phyloP scores from a whole-genome alignment of 306 rosid species.

The Comarum palustre region DNA sequence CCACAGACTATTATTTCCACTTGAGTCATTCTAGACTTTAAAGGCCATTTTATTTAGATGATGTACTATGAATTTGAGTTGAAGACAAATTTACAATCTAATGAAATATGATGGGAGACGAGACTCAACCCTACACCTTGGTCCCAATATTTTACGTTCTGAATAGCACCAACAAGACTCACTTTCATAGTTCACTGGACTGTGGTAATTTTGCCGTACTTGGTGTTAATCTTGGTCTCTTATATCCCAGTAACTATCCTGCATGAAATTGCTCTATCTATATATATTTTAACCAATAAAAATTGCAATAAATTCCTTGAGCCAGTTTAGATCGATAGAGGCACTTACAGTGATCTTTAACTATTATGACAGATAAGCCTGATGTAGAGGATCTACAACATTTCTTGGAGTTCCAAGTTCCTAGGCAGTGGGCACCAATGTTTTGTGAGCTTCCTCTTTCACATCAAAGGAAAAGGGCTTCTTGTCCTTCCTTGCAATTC shows the following conservation, averaged over 20 bases:
- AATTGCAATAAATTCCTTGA: not conserved
- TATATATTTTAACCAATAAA: not conserved
- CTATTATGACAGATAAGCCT: constrained; percentile 66
- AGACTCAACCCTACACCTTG: not conserved
- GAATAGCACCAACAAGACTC: not conserved
- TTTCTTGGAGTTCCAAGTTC: constrained; percentile 97
- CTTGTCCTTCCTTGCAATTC: constrained; percentile 72
- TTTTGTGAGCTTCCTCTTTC: constrained; percentile 89
- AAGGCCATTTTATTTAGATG: not conserved
- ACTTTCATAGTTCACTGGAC: not conserved
- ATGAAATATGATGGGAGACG: not conserved
- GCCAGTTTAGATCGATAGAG: not conserved
- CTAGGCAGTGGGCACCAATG: constrained; percentile 98
- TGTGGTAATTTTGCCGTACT: not conserved
- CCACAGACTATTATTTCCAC: not conserved
- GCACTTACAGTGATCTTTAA: constrained; percentile 1
- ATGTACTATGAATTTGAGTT: not conserved
- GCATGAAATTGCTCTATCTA: not conserved
- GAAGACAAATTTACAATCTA: not conserved
- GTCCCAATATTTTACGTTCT: not conserved
- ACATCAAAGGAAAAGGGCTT: constrained; percentile 57
- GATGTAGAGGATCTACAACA: constrained; percentile 68
- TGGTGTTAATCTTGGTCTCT: not conserved
- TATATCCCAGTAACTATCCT: not conserved
- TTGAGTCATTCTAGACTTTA: not conserved